phyloP scores from a whole-genome alignment of 139 green algal species.

The Coelastrella sp. region DNA sequence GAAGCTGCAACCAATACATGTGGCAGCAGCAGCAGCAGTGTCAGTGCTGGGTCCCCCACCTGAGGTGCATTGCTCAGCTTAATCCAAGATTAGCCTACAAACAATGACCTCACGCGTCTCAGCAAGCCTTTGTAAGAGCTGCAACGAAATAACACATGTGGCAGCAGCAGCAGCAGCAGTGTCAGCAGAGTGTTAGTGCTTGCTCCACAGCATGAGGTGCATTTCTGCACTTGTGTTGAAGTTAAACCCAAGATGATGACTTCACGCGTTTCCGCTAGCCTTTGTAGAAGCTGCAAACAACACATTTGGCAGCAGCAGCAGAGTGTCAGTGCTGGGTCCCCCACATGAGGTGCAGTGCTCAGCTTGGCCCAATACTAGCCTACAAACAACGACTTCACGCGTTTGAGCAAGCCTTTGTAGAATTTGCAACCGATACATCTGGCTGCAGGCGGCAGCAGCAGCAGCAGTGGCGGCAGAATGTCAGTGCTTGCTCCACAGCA shows the following conservation, averaged over 20 bases:
- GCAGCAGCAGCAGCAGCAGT: no score
- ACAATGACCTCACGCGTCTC: no score
- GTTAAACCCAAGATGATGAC: no score
- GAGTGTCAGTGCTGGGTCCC: not conserved
- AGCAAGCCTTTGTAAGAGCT: no score
- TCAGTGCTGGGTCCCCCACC: not conserved
- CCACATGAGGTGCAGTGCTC: not conserved
- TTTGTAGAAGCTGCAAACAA: not conserved
- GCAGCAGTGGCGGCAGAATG: not conserved
- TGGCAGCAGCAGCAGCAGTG: no score
- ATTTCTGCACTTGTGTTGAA: no score
- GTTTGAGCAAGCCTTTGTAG: not conserved
- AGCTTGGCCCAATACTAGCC: not conserved
- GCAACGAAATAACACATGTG: no score
- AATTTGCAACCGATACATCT: not conserved
- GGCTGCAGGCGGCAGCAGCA: not conserved
- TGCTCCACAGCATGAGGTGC: no score
- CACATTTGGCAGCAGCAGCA: conserved; percentile 18
- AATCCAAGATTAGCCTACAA: no score
- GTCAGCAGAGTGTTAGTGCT: no score
- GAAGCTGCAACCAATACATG: not conserved
- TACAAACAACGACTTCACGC: not conserved
- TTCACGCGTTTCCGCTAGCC: conserved; percentile 23
- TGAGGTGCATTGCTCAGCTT: not conserved
- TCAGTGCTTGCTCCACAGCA: not conserved